A percentile compares a stretch with the other conserved stretches of the same genome.
phyloP scores from a whole-genome alignment of 768 basidiomycete species.

The Cystofilobasidium ferigula region DNA sequence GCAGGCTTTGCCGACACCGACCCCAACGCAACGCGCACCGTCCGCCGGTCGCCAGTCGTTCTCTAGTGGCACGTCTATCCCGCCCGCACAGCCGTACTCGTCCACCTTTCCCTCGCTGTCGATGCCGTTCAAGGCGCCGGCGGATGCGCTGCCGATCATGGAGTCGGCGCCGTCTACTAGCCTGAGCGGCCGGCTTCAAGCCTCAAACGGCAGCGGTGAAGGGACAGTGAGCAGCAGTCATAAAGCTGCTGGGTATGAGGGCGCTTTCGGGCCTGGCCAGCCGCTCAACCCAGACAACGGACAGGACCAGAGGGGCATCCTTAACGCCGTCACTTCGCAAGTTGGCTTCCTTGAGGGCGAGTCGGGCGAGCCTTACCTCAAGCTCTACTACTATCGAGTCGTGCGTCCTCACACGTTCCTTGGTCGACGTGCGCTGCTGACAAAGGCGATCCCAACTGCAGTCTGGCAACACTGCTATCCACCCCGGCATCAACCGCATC shows the following conservation, averaged over 20 bases:
- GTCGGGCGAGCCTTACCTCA: constrained; percentile 33
- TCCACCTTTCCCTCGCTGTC: background rate
- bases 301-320: constrained; percentile 3
- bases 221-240: no score
- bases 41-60: background rate
- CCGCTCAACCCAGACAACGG: background rate
- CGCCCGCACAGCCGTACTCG: background rate
- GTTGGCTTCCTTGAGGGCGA: constrained; percentile 35
- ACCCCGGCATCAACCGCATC: constrained; percentile 37
- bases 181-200: background rate
- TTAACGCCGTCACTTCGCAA: constrained; percentile 22
- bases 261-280: no score
- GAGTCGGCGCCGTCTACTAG: background rate
- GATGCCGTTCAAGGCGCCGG: background rate
- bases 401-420: constrained; percentile 29
- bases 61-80: background rate
- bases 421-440: no score
- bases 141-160: background rate
- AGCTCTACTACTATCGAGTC: constrained; percentile 36
- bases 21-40: no score
- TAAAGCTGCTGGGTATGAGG: no score
- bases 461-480: constrained; percentile 35
- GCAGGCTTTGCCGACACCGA: background rate
- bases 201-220: no score
- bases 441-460: no score